Base-by-base conservation (phyloP, 2,329 filamentous ascomycete genomes). In the Rugonectria rugulosa region DNA sequence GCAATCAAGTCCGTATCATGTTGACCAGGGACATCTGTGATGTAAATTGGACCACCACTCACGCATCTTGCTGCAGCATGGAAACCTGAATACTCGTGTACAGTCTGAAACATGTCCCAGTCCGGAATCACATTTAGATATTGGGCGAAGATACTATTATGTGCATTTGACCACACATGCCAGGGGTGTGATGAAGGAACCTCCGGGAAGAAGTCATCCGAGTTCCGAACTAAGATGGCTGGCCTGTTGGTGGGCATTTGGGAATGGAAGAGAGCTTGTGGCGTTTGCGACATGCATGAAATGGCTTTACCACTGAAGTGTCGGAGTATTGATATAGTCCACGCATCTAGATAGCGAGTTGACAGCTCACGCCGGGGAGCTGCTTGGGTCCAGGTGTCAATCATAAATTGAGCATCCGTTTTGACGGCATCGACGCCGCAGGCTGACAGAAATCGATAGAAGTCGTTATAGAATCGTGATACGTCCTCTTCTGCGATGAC, bases 101-200 rank as follows among this genome's bases (percentile, higher is more conserved):
- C 75, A 1, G 85, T 87, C 64, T 88, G 86, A 68, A 88, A 88
- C 86, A 88, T 88, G 62, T 88, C 86, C 84, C 85, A 88, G 72
- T 97, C 93, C 0, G 95, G 94, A 1, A 98, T 75, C 1, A 92
- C 85, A 64, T 97, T 97, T 26, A 98, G 79, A 68, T 95, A 88
- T 60, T 91, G 87, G 2, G 89, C 93, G 12, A 98, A 79, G 1
- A 98, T 79, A 26, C 86, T 82, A 70, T 96, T 97, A 73, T 97
- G 90, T 0, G 94, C 94, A 69, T 98, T 99, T 60, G 89, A 86
- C 80, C 96, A 99, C 29, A 98, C 83, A 72, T 99, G 95, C 94
- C 95, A 99, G 0, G 93, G 85, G 59, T 99, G 95, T 6, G 89
- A 92, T 0, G 86, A 83, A 0, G 88, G 84, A 4, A 92, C 83